These are phyloP conservation scores for Diaporthe destruens DNA, from an alignment of 2,329 filamentous ascomycete species.

Conservation along the genomic window DNA sequence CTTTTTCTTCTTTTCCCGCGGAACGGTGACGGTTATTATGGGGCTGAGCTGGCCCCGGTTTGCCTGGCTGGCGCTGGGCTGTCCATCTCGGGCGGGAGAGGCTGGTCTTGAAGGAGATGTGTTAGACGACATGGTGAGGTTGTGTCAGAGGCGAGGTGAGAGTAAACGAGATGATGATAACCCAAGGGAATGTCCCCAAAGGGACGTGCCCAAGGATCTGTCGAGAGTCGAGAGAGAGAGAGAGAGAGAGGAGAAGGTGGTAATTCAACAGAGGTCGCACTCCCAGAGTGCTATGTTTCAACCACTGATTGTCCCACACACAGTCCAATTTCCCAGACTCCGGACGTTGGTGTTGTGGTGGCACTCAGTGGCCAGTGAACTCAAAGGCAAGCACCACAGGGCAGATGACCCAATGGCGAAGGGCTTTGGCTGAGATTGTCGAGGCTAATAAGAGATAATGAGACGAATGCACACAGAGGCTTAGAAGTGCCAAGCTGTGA, in stretches of 20 bases:
- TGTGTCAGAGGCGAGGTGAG: constrained; percentile 12
- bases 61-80: constrained; percentile 17
- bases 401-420: constrained; percentile 1
- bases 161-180: constrained; percentile 36
- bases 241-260: not conserved
- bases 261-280: not conserved
- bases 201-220: constrained; percentile 27
- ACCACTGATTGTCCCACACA: constrained; percentile 11
- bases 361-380: constrained; percentile 11
- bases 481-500: constrained; percentile 12
- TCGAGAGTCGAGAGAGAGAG: not conserved
- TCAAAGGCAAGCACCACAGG: constrained; percentile 3
- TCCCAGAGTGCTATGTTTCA: not conserved
- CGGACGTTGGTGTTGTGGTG: not conserved
- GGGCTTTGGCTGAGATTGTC: constrained; percentile 18
- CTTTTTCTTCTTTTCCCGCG: constrained; percentile 45
- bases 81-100: constrained; percentile 25
- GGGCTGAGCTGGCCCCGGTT: constrained; percentile 19
- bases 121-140: constrained; percentile 31
- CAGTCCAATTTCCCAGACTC: constrained; percentile 1
- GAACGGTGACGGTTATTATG: constrained; percentile 36
- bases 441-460: constrained; percentile 19
- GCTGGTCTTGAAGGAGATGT: constrained; percentile 31
- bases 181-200: constrained; percentile 29
- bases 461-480: constrained; percentile 17